Percentiles rank a stretch among this genome's conserved stretches.
These are phyloP conservation scores for Triglochin maritima DNA, from an alignment of 106 monocot species.

Conservation along the genomic window DNA sequence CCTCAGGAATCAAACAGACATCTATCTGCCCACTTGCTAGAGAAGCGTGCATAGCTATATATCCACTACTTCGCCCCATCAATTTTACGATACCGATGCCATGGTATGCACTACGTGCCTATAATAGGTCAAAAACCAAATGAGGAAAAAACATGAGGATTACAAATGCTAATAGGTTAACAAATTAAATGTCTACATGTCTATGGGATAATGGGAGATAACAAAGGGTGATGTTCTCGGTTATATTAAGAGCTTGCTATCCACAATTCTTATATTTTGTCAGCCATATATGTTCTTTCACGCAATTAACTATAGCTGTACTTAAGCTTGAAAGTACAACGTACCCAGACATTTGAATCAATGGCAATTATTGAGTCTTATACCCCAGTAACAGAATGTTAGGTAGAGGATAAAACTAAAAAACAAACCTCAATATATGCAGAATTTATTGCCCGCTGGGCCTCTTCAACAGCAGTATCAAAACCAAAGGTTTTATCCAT, in stretches of 20 bases:
- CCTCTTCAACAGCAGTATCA: slow-evolving; percentile 89
- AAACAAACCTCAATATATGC: slow-evolving; percentile 78
- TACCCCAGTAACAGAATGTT: neutral
- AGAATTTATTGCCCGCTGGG: slow-evolving; percentile 86
- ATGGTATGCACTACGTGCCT: slow-evolving; percentile 88
- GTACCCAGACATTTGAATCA: too few relatives aligned
- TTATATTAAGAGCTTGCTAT: too few relatives aligned
- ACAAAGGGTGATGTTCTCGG: too few relatives aligned
- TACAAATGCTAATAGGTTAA: neutral
- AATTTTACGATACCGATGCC: slow-evolving; percentile 87
- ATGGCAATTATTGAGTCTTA: neutral
- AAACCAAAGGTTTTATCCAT: slow-evolving; percentile 94
- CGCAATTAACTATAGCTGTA: too few relatives aligned
- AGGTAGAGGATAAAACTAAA: neutral
- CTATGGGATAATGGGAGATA: too few relatives aligned
- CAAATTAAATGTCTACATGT: too few relatives aligned
- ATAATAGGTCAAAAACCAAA: neutral
- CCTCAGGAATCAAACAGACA: slow-evolving; percentile 92
- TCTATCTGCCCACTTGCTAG: slow-evolving; percentile 93
- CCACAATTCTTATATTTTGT: too few relatives aligned
- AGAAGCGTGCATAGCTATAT: slow-evolving; percentile 92
- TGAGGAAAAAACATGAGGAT: neutral
- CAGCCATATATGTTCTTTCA: too few relatives aligned
- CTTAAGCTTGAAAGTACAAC: too few relatives aligned
- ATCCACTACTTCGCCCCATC: slow-evolving; percentile 93